Percentiles rank a stretch among this genome's conserved stretches.
These are phyloP conservation scores for Tetradesmus obliquus DNA, from an alignment of 139 green algal genomes.

Conservation along the genomic window DNA sequence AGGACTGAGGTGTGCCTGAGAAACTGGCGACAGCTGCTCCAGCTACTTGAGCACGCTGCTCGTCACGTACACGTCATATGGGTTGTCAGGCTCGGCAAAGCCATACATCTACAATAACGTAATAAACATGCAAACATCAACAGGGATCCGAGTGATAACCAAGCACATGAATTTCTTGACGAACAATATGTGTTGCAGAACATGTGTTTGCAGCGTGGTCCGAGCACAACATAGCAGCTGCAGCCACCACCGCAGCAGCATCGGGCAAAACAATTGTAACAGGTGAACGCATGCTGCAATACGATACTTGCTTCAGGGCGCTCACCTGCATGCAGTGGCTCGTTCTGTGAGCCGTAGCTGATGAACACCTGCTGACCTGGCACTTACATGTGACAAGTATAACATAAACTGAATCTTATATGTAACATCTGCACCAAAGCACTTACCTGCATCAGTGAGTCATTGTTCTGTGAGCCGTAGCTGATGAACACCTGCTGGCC, in stretches of 20 bases:
- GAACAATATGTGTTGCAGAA: no score
- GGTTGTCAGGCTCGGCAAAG: conserved; percentile 56
- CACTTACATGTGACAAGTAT: conserved; percentile 11
- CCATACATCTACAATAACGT: neutral
- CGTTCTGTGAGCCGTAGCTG: conserved; percentile 70
- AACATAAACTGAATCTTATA: no score
- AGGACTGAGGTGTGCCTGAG: conserved; percentile 26
- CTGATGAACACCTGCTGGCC: conserved; percentile 70
- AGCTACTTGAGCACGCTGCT: conserved; percentile 49
- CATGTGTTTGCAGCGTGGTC: no score
- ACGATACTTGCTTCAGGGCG: neutral
- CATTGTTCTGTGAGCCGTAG: conserved; percentile 74
- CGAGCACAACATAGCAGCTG: no score
- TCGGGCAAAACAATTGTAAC: no score
- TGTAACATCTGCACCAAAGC: neutral
- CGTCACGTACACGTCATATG: conserved; percentile 64
- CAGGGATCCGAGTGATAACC: no score
- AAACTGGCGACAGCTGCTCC: conserved; percentile 13
- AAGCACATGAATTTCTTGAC: no score
- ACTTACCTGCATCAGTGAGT: conserved; percentile 57
- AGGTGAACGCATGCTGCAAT: no score
- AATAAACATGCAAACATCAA: no score
- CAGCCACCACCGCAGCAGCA: no score
- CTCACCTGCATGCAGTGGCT: conserved; percentile 57
- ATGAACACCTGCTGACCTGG: conserved; percentile 67